A percentile compares a stretch with the other conserved stretches of the same genome.
phyloP scores from a whole-genome alignment of 2,329 filamentous ascomycete species.

The Celoporthe dispersa region DNA sequence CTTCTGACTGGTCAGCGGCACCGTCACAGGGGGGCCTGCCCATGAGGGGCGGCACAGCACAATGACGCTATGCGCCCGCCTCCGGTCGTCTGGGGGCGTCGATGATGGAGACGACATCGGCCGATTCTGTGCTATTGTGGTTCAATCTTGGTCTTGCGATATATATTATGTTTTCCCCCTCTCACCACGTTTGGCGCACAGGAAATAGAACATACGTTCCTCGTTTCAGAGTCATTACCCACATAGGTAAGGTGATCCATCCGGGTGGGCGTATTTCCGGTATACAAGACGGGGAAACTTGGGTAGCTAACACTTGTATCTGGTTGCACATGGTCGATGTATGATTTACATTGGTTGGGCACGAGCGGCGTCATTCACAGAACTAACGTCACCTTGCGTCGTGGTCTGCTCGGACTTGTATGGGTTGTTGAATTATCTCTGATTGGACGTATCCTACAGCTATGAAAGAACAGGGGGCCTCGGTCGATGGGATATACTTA shows the following conservation, averaged over 20 bases:
- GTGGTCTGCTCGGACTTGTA: slow-evolving; percentile 2
- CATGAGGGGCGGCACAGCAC: neutral
- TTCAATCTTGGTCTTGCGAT: neutral
- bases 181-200: neutral
- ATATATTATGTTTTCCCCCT: neutral
- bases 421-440: slow-evolving; percentile 9
- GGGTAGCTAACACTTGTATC: neutral
- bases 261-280: neutral
- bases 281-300: too few relatives aligned
- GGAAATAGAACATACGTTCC: neutral
- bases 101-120: slow-evolving; percentile 4
- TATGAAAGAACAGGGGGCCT: slow-evolving; percentile 10
- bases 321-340: neutral
- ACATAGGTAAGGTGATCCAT: neutral
- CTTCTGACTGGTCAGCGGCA: slow-evolving; percentile 25
- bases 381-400: neutral
- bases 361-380: neutral
- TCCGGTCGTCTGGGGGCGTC: neutral
- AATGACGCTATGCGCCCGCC: slow-evolving; percentile 21
- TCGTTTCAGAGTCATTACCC: slow-evolving; percentile 1
- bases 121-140: neutral
- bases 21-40: slow-evolving; percentile 19
- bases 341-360: neutral
- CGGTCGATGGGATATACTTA: slow-evolving; percentile 32
- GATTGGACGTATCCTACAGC: slow-evolving; percentile 24